These are phyloP conservation scores for Huntiella moniliformis DNA, from an alignment of 2,329 filamentous ascomycete species.

Conservation along the genomic window DNA sequence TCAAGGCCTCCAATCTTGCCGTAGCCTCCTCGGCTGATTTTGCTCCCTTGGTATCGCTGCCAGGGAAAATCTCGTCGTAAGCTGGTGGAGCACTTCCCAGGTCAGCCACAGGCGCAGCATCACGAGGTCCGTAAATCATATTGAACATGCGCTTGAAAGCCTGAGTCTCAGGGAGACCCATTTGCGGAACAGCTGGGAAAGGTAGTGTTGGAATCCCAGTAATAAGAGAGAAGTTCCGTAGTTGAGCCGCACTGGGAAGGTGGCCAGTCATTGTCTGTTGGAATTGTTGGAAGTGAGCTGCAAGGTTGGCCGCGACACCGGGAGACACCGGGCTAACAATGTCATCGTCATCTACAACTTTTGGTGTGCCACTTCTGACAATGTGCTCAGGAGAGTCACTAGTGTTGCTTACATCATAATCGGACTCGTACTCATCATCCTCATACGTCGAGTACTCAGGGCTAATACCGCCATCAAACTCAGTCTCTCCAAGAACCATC, in stretches of 20 bases:
- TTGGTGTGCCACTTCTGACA: slow-evolving; percentile 4
- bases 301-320: slow-evolving; percentile 55
- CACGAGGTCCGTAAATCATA: slow-evolving; percentile 37
- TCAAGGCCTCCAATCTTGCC: slow-evolving; percentile 16
- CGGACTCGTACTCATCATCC: slow-evolving; percentile 21
- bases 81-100: slow-evolving; percentile 40
- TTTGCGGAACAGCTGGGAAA: slow-evolving; percentile 39
- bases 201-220: slow-evolving; percentile 37
- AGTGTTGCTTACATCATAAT: background rate
- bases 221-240: slow-evolving; percentile 31
- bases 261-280: slow-evolving; percentile 51
- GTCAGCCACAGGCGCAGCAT: background rate
- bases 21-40: slow-evolving; percentile 38
- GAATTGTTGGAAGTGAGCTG: slow-evolving; percentile 56
- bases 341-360: slow-evolving; percentile 2
- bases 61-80: slow-evolving; percentile 62
- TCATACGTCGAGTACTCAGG: slow-evolving; percentile 28
- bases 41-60: slow-evolving; percentile 22
- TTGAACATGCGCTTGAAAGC: slow-evolving; percentile 55
- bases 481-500: slow-evolving; percentile 1
- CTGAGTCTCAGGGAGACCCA: slow-evolving; percentile 33
- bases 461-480: slow-evolving; percentile 1
- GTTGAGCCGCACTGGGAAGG: slow-evolving; percentile 29
- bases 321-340: slow-evolving; percentile 18
- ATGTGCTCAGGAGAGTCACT: background rate